Evolutionary conservation across 257 asterid species (phyloP).

Genomic region (Primulina huaijiensis): DNA sequence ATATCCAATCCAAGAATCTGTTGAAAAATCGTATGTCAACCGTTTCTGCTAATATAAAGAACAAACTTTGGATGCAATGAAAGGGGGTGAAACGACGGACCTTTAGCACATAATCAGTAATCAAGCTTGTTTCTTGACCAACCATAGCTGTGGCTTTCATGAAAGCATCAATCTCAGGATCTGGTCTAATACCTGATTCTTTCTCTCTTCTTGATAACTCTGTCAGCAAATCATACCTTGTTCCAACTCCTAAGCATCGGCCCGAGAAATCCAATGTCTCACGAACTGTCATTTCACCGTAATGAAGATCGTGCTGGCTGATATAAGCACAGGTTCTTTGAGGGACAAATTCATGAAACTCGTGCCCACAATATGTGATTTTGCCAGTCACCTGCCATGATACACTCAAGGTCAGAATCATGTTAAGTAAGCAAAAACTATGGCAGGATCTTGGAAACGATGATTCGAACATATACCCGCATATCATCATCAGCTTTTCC

Average conservation of each 20-base stretch:
- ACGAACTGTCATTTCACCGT: conserved; percentile 93
- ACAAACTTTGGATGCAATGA: not conserved
- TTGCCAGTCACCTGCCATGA: conserved; percentile 57
- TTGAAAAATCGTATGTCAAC: conserved; percentile 14
- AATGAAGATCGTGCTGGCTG: conserved; percentile 86
- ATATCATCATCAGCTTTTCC: conserved; percentile 74
- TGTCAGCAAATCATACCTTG: conserved; percentile 65
- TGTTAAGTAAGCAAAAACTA: not conserved
- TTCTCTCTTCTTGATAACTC: conserved; percentile 64
- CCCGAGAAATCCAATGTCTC: conserved; percentile 91
- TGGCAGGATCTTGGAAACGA: not conserved
- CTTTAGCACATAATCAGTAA: conserved; percentile 87
- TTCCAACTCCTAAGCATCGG: conserved; percentile 87
- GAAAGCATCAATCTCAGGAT: conserved; percentile 65
- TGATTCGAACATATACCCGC: conserved; percentile 39
- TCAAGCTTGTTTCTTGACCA: conserved; percentile 76
- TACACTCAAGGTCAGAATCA: not conserved
- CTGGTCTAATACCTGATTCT: conserved; percentile 59
- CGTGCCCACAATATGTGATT: conserved; percentile 82
- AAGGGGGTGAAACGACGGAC: conserved; percentile 26
- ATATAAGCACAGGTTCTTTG: conserved; percentile 87
- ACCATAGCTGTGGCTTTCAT: conserved; percentile 76
- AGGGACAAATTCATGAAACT: conserved; percentile 72
- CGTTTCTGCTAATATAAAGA: too few species aligned
- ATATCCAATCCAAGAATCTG: conserved; percentile 91